A percentile compares a stretch with the other conserved stretches of the same genome.
Evolutionary conservation across 345 rosid genomes (phyloP).

Genomic region (Brassica nigra): DNA sequence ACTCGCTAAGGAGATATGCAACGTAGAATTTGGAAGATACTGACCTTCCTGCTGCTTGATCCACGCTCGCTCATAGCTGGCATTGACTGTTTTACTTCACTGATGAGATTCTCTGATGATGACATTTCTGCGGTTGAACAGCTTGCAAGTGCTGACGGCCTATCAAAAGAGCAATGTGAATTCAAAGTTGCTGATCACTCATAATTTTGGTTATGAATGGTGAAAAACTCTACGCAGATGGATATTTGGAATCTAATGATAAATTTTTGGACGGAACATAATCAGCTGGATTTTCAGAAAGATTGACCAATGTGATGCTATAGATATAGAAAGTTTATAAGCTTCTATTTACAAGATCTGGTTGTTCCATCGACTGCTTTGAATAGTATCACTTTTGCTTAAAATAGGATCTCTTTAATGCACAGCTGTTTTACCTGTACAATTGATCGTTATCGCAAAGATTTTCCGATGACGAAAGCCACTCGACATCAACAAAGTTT

Average conservation of each 20-base stretch:
- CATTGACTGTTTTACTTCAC: slow-evolving; percentile 58
- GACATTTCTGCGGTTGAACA: slow-evolving; percentile 57
- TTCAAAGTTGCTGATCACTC: neutral
- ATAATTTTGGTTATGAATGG: neutral
- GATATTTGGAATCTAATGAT: neutral
- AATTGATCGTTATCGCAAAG: slow-evolving; percentile 69
- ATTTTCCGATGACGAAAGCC: slow-evolving; percentile 86
- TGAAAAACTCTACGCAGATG: neutral
- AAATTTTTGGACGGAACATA: neutral
- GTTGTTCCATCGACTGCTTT: neutral
- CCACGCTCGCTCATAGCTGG: slow-evolving; percentile 67
- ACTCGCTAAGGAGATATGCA: slow-evolving; percentile 3
- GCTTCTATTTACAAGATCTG: neutral
- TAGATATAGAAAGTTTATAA: neutral
- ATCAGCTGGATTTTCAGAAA: neutral
- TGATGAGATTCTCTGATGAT: slow-evolving; percentile 67
- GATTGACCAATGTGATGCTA: neutral
- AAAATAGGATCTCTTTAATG: neutral
- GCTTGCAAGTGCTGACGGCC: slow-evolving; percentile 40
- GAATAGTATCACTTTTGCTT: neutral
- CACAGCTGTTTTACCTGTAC: slow-evolving; percentile 52
- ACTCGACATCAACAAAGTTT: slow-evolving; percentile 83
- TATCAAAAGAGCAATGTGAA: neutral
- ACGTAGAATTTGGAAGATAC: slow-evolving; percentile 24
- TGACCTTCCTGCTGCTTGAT: slow-evolving; percentile 69